phyloP scores from a whole-genome alignment of 1,284 basidiomycete species.

The Thecaphora thlaspeos region DNA sequence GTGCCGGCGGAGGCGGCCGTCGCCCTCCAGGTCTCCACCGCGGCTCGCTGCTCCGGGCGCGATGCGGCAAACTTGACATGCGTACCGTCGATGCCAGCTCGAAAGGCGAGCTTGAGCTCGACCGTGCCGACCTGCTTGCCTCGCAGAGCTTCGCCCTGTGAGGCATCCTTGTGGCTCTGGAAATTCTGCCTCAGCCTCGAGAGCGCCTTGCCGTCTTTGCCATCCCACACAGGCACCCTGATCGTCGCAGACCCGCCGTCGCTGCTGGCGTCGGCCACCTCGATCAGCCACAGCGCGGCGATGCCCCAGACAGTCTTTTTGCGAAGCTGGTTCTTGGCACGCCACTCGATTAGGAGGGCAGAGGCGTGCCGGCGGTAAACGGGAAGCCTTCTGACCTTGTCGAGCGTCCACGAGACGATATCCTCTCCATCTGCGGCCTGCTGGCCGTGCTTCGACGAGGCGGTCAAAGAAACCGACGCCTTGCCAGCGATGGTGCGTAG shows the following conservation, averaged over 20 bases:
- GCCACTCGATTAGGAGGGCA: slow-evolving; percentile 1
- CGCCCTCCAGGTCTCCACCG: not conserved
- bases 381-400: too few relatives aligned
- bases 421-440: not conserved
- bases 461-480: not conserved
- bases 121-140: not conserved
- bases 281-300: not conserved
- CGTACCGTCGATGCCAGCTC: not conserved
- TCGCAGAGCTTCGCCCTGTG: not conserved
- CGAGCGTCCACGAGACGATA: not conserved
- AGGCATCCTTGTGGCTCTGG: not conserved
- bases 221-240: slow-evolving; percentile 1
- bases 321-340: slow-evolving; percentile 1
- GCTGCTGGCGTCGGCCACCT: not conserved
- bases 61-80: not conserved
- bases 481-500: not conserved
- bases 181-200: slow-evolving; percentile 2
- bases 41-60: not conserved
- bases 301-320: not conserved
- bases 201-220: not conserved
- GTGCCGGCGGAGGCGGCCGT: not conserved
- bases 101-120: not conserved
- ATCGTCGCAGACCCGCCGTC: not conserved
- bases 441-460: too few relatives aligned
- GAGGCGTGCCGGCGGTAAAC: slow-evolving; percentile 2